phyloP scores from a whole-genome alignment of 164 flowering plant species.

The Dillenia suffruticosa region DNA sequence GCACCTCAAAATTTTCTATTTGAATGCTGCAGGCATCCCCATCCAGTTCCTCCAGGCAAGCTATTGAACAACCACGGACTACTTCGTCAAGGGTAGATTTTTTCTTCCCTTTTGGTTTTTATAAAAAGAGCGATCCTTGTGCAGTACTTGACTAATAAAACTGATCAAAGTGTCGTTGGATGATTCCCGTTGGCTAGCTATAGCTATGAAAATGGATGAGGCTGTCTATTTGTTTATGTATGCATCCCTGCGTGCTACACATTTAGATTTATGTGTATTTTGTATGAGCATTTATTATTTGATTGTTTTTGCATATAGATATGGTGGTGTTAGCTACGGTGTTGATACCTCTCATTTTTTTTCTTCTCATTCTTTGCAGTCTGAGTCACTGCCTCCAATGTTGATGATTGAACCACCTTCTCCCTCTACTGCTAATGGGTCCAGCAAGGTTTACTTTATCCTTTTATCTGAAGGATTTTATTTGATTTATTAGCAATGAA shows the following conservation, averaged over 20 bases:
- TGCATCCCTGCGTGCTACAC: not conserved
- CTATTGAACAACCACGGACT: slow-evolving; percentile 32
- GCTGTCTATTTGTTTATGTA: not conserved
- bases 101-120: not conserved
- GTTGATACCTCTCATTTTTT: not conserved
- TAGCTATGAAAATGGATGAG: not conserved
- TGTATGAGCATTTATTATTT: no score
- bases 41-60: slow-evolving; percentile 38
- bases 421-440: slow-evolving; percentile 38
- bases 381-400: slow-evolving; percentile 37
- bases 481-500: not conserved
- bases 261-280: no score
- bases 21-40: slow-evolving; percentile 38
- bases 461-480: not conserved
- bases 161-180: no score
- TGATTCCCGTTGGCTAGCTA: not conserved
- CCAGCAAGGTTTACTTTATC: slow-evolving; percentile 34
- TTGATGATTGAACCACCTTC: slow-evolving; percentile 35
- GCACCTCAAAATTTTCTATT: not conserved
- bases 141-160: no score
- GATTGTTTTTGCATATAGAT: no score
- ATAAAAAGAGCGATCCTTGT: no score
- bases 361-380: slow-evolving; percentile 27
- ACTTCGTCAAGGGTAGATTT: slow-evolving; percentile 45
- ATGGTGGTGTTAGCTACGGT: no score